Evolutionary conservation across 805 yeast species (phyloP), one percentile per base, ranked within the genome.

Genomic region (Zygoascus tannicola): DNA sequence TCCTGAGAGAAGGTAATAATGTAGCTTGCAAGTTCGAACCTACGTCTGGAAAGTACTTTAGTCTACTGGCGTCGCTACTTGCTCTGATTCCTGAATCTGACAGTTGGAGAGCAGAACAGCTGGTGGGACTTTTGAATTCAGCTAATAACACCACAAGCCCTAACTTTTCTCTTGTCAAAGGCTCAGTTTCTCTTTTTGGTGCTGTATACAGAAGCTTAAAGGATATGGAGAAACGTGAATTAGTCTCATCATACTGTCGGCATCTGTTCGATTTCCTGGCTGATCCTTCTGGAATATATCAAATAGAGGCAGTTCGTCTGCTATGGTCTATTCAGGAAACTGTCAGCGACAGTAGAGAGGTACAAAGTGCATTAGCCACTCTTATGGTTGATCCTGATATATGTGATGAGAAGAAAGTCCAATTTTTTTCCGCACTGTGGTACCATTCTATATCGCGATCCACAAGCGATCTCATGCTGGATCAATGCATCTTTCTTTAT

Each of bases 351-450:
- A 55, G 71, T 2, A 63, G 73, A 38, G 22, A 26, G 20, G 71
- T 87, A 21, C 94, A 87, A 53, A 90, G 94, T 1, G 82, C 85
- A 0, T 50, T 88, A 2, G 66, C 85, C 0, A 66, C 74, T 1
- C 69, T 85, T 23, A 55, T 79, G 12, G 56, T 69, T 3, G 58
- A 67, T 1, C 56, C 53, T 4, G 55, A 52, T 3, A 40, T 45
- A 4, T 48, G 62, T 30, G 62, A 70, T 18, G 56, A 62, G 4
- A 62, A 68, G 15, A 67, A 78, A 47, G 60, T 81, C 1, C 59
- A 66, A 15, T 81, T 83, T 0, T 73, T 85, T 50, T 70, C 76
- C 41, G 70, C 76, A 5, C 57, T 88, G 4, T 90, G 97, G 97
- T 69, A 70, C 2, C 90, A 84, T 53, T 72, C 90, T 0, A 73